These are phyloP conservation scores for Penicillium sp. DNA, from an alignment of 2,329 filamentous ascomycete species.

Conservation along the genomic window DNA sequence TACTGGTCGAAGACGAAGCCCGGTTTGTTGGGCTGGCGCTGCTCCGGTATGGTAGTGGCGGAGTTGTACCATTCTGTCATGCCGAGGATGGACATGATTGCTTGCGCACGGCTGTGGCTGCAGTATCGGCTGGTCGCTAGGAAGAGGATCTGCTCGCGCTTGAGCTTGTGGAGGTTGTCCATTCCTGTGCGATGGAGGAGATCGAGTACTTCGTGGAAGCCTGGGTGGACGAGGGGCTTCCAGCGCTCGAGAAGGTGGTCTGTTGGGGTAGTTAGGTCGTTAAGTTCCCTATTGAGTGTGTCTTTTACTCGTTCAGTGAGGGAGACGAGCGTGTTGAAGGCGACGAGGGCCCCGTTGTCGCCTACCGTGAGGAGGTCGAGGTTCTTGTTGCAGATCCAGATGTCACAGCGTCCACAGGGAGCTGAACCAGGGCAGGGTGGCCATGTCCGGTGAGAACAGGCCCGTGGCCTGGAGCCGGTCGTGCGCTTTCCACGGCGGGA, in stretches of 20 bases:
- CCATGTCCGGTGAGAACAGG: neutral
- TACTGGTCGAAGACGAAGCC: neutral
- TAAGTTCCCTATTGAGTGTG: neutral
- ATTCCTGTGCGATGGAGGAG: neutral
- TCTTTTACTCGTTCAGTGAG: neutral
- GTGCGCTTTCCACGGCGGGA: neutral
- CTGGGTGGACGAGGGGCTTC: neutral
- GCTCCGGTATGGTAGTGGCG: neutral
- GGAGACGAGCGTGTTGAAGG: neutral
- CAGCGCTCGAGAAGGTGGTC: neutral
- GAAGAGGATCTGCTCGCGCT: neutral
- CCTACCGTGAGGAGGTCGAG: neutral
- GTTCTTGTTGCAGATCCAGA: neutral
- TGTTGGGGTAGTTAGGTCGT: neutral
- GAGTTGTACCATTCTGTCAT: neutral
- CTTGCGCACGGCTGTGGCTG: neutral
- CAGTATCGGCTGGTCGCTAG: neutral
- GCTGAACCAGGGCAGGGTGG: neutral
- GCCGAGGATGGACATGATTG: neutral
- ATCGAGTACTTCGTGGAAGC: neutral
- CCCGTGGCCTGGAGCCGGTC: neutral
- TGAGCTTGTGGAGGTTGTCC: neutral
- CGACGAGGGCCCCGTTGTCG: neutral
- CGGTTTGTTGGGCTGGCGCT: neutral
- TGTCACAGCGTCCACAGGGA: neutral